phyloP scores from a whole-genome alignment of 2,329 filamentous ascomycete genomes.

The Apiospora arundinis region DNA sequence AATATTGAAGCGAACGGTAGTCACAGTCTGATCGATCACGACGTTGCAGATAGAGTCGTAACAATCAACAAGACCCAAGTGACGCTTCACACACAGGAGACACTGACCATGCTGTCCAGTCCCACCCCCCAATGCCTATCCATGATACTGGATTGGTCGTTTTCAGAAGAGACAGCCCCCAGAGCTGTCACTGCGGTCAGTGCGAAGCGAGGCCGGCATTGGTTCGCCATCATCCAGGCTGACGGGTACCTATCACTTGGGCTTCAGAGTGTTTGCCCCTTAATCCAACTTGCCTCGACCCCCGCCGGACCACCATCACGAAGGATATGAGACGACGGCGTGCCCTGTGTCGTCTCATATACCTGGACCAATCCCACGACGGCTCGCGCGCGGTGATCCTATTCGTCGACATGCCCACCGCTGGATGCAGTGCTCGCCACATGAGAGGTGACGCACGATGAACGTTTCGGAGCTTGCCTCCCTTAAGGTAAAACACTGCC shows the following conservation, averaged over 20 bases:
- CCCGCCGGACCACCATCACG: neutral
- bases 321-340: neutral
- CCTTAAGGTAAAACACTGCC: neutral
- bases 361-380: neutral
- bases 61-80: neutral
- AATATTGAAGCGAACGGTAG: neutral
- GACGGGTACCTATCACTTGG: neutral
- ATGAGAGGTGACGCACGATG: neutral
- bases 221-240: neutral
- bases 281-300: neutral
- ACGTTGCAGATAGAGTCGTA: neutral
- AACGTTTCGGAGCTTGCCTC: neutral
- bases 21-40: neutral
- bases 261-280: neutral
- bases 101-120: neutral
- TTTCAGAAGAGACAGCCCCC: neutral
- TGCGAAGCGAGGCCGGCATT: neutral
- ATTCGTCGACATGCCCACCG: neutral
- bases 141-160: neutral
- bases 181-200: neutral
- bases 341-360: neutral
- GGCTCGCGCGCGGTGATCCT: too few relatives aligned
- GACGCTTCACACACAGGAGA: neutral
- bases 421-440: neutral
- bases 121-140: neutral